Evolutionary conservation across 2,329 filamentous ascomycete species (phyloP), one percentile per base, ranked within the genome.

Genomic region (Cladophialophora immunda): DNA sequence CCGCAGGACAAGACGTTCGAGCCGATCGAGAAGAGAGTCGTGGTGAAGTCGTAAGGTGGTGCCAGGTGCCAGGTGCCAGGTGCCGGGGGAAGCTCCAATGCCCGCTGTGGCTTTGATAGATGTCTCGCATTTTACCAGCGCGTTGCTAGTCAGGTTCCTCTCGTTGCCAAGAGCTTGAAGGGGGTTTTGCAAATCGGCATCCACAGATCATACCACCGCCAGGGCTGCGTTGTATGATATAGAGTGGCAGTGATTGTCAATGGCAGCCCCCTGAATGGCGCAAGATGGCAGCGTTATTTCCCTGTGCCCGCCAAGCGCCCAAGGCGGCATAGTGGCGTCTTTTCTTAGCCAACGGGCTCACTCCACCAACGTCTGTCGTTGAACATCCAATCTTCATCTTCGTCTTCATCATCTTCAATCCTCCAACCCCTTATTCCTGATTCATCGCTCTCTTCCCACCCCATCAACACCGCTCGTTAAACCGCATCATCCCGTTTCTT

Each of bases 1-100:
- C 63, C 65, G 1, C 36, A 62, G 41, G 60, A 68, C 17, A 71
- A 69, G 64, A 70, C 63, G 8, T 70, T 68, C 25, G 68, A 70
- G 59, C 66, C 67, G 19, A 58, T 72, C 15, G 69, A 72, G 19
- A 64, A 59, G 57, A 66, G 68, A 29, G 68, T 70, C 19, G 8
- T 70, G 7, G 63, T 70, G 15, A 68, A 68, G 53, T 52, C 41
- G 38, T 70, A 60, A 55, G 36, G 27, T 47, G 27, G 55, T 22
- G 38, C 6, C 25, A 19, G 32, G 52, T 13, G 2, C 8, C 9
- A 29, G 6, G 2, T 9, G 47, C n/a, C n/a, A 15, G 8, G 4
- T 4, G 6, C 52, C 50, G n/a, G 22, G 11, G 32, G 22, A 17
- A 41, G 22, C 2, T 13, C 17, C 29, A n/a, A 36, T 27, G 22